Percentiles rank a stretch among this genome's conserved stretches.
phyloP scores from a whole-genome alignment of 345 rosid genomes.

The Eucalyptus virginea region DNA sequence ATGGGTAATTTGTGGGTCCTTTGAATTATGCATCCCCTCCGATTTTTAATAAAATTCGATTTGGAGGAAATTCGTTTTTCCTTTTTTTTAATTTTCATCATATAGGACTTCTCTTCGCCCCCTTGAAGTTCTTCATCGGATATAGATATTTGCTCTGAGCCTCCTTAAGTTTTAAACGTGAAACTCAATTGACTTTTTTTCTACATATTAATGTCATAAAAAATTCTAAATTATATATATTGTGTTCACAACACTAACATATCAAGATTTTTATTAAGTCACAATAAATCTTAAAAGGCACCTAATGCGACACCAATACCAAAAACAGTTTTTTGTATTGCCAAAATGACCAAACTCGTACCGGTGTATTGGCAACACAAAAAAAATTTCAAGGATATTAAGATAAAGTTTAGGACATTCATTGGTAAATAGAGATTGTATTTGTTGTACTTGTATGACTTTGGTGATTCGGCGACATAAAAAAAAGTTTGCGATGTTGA shows the following conservation, averaged over 20 bases:
- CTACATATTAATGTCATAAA: background rate
- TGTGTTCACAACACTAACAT: too few relatives aligned
- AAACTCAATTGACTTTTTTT: background rate
- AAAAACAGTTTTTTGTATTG: accelerated
- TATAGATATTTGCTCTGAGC: background rate
- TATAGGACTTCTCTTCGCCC: background rate
- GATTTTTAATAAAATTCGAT: background rate
- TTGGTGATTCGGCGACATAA: background rate
- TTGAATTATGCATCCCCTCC: background rate
- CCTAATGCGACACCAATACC: background rate
- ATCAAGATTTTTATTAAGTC: too few relatives aligned
- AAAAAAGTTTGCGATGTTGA: background rate
- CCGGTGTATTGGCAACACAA: accelerated
- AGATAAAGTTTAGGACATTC: background rate
- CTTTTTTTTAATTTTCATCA: background rate
- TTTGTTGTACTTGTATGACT: background rate
- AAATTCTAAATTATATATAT: background rate
- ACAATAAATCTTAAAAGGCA: too few relatives aligned
- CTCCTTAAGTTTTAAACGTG: background rate
- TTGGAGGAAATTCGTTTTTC: background rate
- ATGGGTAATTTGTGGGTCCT: background rate
- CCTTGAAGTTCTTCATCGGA: background rate
- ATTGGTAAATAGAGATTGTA: background rate
- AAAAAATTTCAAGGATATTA: background rate
- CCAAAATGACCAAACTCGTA: accelerated